Conservation (phyloP, 768 basidiomycete species). For the Leccinum arenicola region DNA sequence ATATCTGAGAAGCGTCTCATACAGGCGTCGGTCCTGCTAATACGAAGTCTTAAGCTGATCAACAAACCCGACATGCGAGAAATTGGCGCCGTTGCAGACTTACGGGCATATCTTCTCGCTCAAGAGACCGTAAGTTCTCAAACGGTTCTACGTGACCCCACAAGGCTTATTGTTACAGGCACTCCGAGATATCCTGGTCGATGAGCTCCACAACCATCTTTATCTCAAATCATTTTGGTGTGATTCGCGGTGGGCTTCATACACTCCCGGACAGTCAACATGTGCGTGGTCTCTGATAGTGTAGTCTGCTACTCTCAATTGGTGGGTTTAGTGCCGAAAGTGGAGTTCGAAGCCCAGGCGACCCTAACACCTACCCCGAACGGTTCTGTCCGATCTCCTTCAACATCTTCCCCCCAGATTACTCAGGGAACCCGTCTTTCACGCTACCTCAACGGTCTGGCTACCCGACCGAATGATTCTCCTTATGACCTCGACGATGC, state of each 20-base stretch:
- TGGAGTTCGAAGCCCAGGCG: conserved; percentile 59
- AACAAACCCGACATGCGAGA: conserved; percentile 92
- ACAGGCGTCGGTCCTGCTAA: conserved; percentile 82
- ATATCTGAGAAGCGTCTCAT: conserved; percentile 94
- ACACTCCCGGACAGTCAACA: conserved; percentile 71
- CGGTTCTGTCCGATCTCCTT: conserved; percentile 24
- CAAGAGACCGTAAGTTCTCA: conserved; percentile 76
- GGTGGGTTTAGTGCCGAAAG: conserved; percentile 50
- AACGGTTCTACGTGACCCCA: not conserved
- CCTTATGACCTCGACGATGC: conserved; percentile 61
- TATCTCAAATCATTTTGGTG: conserved; percentile 97
- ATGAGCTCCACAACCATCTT: conserved; percentile 95
- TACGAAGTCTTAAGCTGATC: conserved; percentile 85
- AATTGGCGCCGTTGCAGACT: conserved; percentile 90
- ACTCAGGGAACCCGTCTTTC: conserved; percentile 50
- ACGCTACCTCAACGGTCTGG: conserved; percentile 62
- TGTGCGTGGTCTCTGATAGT: conserved; percentile 48
- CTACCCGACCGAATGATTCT: conserved; percentile 73
- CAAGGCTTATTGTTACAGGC: conserved; percentile 50
- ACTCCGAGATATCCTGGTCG: conserved; percentile 86
- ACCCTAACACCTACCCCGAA: conserved; percentile 22
- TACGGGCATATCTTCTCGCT: conserved; percentile 75
- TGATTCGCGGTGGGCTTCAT: conserved; percentile 87
- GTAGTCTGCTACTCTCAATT: conserved; percentile 9
- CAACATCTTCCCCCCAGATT: conserved; percentile 38